Percentiles rank a stretch among this genome's conserved stretches.
phyloP scores from a whole-genome alignment of 768 basidiomycete species.

The Calvatia gigantea region DNA sequence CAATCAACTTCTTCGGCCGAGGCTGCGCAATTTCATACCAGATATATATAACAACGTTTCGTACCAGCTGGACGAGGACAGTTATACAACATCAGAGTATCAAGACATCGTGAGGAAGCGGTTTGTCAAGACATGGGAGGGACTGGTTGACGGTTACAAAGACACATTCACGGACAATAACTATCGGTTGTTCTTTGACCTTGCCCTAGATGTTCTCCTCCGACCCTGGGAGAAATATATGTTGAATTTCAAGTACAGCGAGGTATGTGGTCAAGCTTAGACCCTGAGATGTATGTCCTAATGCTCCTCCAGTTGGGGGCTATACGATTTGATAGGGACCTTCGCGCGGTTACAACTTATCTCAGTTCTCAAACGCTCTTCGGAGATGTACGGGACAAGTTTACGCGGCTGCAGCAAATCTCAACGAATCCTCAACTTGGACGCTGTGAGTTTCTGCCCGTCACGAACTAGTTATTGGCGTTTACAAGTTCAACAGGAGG shows the following conservation, averaged over 20 bases:
- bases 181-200: conserved; percentile 80
- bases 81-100: conserved; percentile 79
- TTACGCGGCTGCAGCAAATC: conserved; percentile 88
- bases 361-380: conserved; percentile 86
- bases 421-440: conserved; percentile 88
- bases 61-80: conserved; percentile 88
- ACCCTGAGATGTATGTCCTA: not conserved
- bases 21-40: conserved; percentile 73
- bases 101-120: conserved; percentile 85
- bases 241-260: conserved; percentile 77
- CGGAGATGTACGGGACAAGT: conserved; percentile 90
- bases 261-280: conserved; percentile 46
- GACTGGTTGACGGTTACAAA: conserved; percentile 82
- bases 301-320: conserved; percentile 72
- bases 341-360: conserved; percentile 79
- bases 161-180: conserved; percentile 86
- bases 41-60: conserved; percentile 91
- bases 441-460: conserved; percentile 47
- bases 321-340: conserved; percentile 90
- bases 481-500: conserved; percentile 55
- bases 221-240: conserved; percentile 94
- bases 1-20: conserved; percentile 89
- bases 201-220: conserved; percentile 85
- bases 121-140: conserved; percentile 88
- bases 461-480: not conserved